A percentile compares a stretch with the other conserved stretches of the same genome.
Conservation (phyloP, 2,329 filamentous ascomycete species). For the Neofusicoccum laricinum region DNA sequence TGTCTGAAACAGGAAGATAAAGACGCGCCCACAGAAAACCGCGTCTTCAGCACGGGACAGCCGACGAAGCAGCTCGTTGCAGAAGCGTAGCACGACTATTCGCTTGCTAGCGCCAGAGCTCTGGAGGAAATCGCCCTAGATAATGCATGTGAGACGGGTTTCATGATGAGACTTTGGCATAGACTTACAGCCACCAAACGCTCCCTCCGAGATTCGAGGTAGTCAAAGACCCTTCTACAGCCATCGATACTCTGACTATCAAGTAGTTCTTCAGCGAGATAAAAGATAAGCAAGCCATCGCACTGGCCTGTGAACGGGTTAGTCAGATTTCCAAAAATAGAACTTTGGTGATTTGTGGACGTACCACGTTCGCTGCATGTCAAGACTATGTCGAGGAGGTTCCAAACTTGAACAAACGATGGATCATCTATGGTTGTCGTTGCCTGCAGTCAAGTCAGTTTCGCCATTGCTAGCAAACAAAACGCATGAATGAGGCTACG, state of each 20-base stretch:
- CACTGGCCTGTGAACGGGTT: slow-evolving; percentile 45
- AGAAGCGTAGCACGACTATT: slow-evolving; percentile 84
- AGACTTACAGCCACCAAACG: slow-evolving; percentile 69
- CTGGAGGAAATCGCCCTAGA: slow-evolving; percentile 14
- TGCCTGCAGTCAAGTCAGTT: slow-evolving; percentile 52
- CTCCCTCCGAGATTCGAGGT: slow-evolving; percentile 88
- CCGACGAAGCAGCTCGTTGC: slow-evolving; percentile 90
- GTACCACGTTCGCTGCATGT: slow-evolving; percentile 79
- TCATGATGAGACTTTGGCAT: neutral
- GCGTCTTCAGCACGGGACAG: slow-evolving; percentile 96
- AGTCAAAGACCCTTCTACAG: slow-evolving; percentile 90
- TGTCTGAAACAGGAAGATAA: slow-evolving; percentile 98
- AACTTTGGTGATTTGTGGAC: slow-evolving; percentile 33
- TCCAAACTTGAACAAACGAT: slow-evolving; percentile 83
- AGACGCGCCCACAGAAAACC: slow-evolving; percentile 94
- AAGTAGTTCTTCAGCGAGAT: slow-evolving; percentile 89
- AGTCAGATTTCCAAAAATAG: slow-evolving; percentile 16
- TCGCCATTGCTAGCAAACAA: neutral
- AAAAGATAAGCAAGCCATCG: slow-evolving; percentile 80
- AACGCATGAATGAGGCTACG: neutral
- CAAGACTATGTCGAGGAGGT: slow-evolving; percentile 86
- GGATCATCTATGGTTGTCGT: slow-evolving; percentile 73
- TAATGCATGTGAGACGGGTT: neutral
- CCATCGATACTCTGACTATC: slow-evolving; percentile 94
- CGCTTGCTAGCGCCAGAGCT: slow-evolving; percentile 60